Conservation (phyloP, 2,329 filamentous ascomycete species). For the Furcasterigmium furcatum region DNA sequence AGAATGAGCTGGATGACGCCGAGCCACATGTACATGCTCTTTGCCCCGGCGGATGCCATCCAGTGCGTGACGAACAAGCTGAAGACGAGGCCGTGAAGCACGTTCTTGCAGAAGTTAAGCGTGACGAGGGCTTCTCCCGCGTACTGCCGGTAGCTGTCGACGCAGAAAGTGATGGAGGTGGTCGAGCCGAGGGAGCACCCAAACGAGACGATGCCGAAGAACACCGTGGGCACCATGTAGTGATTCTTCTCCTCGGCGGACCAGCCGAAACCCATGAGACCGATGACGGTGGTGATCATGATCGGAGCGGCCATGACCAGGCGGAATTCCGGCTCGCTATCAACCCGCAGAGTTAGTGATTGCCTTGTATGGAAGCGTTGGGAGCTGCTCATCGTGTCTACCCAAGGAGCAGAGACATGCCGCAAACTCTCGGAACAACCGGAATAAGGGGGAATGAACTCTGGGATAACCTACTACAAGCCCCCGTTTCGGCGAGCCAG, state of each 20-base stretch:
- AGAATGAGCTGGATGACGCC: constrained; percentile 81
- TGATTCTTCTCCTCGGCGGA: constrained; percentile 68
- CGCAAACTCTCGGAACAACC: too few relatives aligned
- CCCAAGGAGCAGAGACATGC: too few relatives aligned
- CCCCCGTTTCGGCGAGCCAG: constrained; percentile 88
- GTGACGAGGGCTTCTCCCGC: constrained; percentile 93
- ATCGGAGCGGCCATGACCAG: constrained; percentile 85
- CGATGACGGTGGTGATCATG: constrained; percentile 72
- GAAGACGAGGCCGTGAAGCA: constrained; percentile 87
- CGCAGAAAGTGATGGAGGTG: constrained; percentile 88
- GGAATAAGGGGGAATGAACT: too few relatives aligned
- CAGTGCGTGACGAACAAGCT: constrained; percentile 84
- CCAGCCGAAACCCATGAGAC: constrained; percentile 97
- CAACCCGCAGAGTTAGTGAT: too few relatives aligned
- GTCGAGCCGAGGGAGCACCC: constrained; percentile 88
- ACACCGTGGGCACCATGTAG: constrained; percentile 91
- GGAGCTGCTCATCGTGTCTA: too few relatives aligned
- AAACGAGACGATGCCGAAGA: constrained; percentile 90
- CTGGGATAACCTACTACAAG: too few relatives aligned
- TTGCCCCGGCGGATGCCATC: constrained; percentile 72
- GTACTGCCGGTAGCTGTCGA: constrained; percentile 91
- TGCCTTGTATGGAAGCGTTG: too few relatives aligned
- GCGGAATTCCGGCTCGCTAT: constrained; percentile 94
- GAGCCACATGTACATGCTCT: constrained; percentile 75
- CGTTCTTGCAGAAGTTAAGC: constrained; percentile 91